phyloP scores from a whole-genome alignment of 1,139 yeast species.

The Magnusiomyces sp. region DNA sequence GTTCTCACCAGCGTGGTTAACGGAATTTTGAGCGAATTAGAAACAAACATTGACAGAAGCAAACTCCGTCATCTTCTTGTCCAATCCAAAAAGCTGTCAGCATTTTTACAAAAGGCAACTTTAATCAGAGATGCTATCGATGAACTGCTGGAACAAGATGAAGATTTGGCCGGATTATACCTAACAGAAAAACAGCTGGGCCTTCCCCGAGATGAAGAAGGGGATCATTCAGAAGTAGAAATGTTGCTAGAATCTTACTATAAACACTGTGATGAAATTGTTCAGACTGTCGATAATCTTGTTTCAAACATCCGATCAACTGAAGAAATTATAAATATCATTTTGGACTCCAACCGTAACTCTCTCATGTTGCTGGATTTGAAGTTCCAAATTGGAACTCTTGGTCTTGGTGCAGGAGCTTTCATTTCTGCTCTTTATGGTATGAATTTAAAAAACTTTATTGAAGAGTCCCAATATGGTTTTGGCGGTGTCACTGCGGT shows the following conservation, averaged over 20 bases:
- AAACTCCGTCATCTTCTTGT: constrained; percentile 72
- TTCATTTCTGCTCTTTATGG: constrained; percentile 85
- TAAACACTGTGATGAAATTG: constrained; percentile 93
- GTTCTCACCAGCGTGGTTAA: constrained; percentile 66
- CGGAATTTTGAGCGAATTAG: constrained; percentile 71
- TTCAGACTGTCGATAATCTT: constrained; percentile 81
- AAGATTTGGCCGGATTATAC: constrained; percentile 80
- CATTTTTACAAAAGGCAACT: constrained; percentile 76
- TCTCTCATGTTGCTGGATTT: constrained; percentile 86
- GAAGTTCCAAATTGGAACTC: constrained; percentile 78
- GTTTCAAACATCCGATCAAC: constrained; percentile 84
- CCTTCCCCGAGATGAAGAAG: constrained; percentile 32
- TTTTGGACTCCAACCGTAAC: constrained; percentile 90
- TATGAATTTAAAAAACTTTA: constrained; percentile 86
- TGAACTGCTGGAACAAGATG: constrained; percentile 84
- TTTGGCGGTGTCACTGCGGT: constrained; percentile 54
- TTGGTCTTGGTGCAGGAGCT: constrained; percentile 82
- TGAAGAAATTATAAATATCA: constrained; percentile 92
- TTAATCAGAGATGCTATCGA: constrained; percentile 80
- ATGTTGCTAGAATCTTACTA: constrained; percentile 89
- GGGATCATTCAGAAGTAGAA: constrained; percentile 56
- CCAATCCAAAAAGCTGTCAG: constrained; percentile 69
- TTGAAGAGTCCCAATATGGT: constrained; percentile 70
- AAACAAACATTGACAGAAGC: constrained; percentile 75
- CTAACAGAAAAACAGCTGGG: constrained; percentile 44